phyloP scores from a whole-genome alignment of 2,329 filamentous ascomycete species.

The Juglanconis juglandina region DNA sequence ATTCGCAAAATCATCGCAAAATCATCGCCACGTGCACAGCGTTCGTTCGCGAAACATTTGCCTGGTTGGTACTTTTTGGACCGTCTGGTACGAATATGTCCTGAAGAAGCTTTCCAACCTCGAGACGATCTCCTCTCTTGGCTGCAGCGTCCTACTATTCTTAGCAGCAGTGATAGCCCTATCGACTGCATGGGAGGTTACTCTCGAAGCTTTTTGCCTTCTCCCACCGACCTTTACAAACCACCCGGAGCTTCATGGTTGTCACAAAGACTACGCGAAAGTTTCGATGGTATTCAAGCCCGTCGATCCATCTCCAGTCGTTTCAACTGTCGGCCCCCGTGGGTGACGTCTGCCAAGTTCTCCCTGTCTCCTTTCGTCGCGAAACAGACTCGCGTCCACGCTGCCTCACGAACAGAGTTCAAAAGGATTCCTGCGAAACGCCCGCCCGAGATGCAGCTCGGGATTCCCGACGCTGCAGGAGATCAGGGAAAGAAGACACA shows the following conservation, averaged over 20 bases:
- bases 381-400: neutral
- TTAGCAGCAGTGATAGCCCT: neutral
- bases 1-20: neutral
- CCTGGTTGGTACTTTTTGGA: too few relatives aligned
- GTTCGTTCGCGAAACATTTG: neutral
- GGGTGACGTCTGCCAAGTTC: slow-evolving; percentile 8
- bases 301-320: neutral
- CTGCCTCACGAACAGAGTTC: neutral
- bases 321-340: neutral
- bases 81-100: neutral
- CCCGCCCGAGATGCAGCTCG: neutral
- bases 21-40: neutral
- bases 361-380: neutral
- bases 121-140: neutral
- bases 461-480: neutral
- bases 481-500: neutral
- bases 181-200: neutral
- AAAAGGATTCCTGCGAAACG: too few relatives aligned
- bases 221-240: neutral
- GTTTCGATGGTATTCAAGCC: neutral
- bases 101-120: neutral
- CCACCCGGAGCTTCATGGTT: too few relatives aligned
- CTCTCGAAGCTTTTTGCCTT: slow-evolving; percentile 12
- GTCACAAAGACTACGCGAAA: neutral
- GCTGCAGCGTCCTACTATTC: neutral